These are phyloP conservation scores for Effrenium voratum DNA, from an alignment of 73 alveolate species.

Conservation along the genomic window DNA sequence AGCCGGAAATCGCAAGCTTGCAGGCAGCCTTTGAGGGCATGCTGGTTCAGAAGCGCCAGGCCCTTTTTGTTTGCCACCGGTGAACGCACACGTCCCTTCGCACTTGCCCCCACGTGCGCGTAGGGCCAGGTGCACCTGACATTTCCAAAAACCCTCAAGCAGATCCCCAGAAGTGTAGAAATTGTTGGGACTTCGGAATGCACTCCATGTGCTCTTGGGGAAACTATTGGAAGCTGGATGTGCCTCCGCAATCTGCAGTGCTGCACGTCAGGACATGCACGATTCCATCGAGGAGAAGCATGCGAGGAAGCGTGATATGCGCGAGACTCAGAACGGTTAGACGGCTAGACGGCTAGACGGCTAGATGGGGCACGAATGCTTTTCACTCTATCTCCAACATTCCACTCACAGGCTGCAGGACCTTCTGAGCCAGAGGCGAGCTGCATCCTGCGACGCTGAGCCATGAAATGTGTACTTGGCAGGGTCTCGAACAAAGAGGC, in stretches of 20 bases:
- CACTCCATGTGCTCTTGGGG: too few species aligned
- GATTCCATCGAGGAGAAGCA: conserved; percentile 81
- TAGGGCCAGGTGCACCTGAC: too few species aligned
- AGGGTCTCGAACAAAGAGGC: conserved; percentile 90
- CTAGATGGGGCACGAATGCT: too few species aligned
- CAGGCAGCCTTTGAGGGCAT: conserved; percentile 73
- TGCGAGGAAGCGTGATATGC: conserved; percentile 47
- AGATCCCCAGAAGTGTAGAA: too few species aligned
- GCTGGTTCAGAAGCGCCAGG: conserved; percentile 76
- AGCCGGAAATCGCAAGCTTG: background rate
- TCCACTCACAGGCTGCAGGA: background rate
- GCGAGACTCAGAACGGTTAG: background rate
- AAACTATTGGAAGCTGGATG: too few species aligned
- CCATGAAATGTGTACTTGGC: background rate
- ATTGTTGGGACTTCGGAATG: too few species aligned
- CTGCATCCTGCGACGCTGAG: too few species aligned
- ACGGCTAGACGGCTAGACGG: too few species aligned
- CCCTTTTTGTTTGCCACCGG: background rate
- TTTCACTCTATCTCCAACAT: too few species aligned
- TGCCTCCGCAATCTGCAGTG: background rate
- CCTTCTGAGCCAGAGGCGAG: conserved; percentile 38
- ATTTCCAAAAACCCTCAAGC: too few species aligned
- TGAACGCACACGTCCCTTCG: too few species aligned
- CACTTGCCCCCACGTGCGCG: too few species aligned
- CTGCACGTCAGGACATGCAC: conserved; percentile 69